A percentile compares a stretch with the other conserved stretches of the same genome.
phyloP scores from a whole-genome alignment of 306 rosid species.

The Sphenostylis stenocarpa region DNA sequence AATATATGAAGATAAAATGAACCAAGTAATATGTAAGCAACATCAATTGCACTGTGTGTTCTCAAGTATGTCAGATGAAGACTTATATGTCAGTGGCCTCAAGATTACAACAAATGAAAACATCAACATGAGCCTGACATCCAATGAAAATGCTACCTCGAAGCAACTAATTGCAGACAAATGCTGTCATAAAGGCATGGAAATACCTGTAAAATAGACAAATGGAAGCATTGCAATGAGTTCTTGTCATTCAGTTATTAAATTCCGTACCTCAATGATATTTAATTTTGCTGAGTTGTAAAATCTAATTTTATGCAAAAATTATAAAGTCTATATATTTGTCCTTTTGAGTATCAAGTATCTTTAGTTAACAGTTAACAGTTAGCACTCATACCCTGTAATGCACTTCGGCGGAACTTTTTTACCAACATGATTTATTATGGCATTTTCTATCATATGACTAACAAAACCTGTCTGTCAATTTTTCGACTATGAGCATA shows the following conservation, averaged over 20 bases:
- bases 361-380: not conserved
- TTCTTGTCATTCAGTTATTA: not conserved
- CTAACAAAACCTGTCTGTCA: not conserved
- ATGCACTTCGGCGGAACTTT: not conserved
- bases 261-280: not conserved
- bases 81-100: conserved; percentile 39
- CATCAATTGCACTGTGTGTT: conserved; percentile 35
- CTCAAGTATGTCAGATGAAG: conserved; percentile 38
- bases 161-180: conserved; percentile 16
- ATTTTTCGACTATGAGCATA: not conserved
- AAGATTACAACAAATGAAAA: conserved; percentile 25
- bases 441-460: not conserved
- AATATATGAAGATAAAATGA: conserved; percentile 19
- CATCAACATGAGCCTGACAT: conserved; percentile 35
- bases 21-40: conserved; percentile 28
- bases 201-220: conserved; percentile 70
- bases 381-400: not conserved
- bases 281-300: not conserved
- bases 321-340: not conserved
- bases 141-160: conserved; percentile 33
- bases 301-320: not conserved
- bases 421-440: too few species aligned
- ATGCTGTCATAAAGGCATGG: conserved; percentile 87
- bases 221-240: conserved; percentile 17
- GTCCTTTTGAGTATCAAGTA: not conserved